A percentile compares a stretch with the other conserved stretches of the same genome.
phyloP scores from a whole-genome alignment of 2,329 filamentous ascomycete genomes.

The Hypoxylon rubiginosum region DNA sequence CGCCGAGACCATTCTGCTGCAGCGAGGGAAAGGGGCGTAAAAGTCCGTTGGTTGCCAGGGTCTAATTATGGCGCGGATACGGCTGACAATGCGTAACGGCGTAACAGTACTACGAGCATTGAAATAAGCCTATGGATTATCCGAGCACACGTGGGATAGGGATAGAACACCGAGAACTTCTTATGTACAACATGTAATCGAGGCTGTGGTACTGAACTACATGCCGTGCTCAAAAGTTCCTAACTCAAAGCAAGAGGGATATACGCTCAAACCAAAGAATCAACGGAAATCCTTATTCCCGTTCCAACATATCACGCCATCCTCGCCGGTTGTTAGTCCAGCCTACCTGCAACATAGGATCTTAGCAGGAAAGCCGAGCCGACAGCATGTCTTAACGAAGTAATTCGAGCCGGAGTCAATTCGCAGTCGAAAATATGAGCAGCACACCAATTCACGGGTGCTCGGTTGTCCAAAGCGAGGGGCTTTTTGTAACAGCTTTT shows the following conservation, averaged over 20 bases:
- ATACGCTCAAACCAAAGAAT: neutral
- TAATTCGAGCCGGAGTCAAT: neutral
- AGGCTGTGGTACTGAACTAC: too few relatives aligned
- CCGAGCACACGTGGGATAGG: too few relatives aligned
- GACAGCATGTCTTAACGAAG: neutral
- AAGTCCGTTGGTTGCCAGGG: too few relatives aligned
- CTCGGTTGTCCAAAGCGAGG: neutral
- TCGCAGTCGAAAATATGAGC: too few relatives aligned
- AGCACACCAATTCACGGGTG: neutral
- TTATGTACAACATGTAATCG: too few relatives aligned
- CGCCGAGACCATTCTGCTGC: too few relatives aligned
- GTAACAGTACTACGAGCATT: too few relatives aligned
- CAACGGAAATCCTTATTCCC: neutral
- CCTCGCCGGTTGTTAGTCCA: neutral
- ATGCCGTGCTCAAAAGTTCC: neutral
- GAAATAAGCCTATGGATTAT: too few relatives aligned
- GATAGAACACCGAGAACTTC: too few relatives aligned
- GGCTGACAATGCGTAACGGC: too few relatives aligned
- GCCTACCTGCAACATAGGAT: neutral
- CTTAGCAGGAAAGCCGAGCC: neutral
- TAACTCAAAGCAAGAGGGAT: neutral
- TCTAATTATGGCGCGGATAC: too few relatives aligned
- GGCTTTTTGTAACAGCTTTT: neutral
- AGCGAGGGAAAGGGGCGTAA: too few relatives aligned
- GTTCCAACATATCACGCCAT: neutral